Evolutionary conservation across 495 filamentous ascomycete species (phyloP).

Genomic region (Cairneyella variabilis): DNA sequence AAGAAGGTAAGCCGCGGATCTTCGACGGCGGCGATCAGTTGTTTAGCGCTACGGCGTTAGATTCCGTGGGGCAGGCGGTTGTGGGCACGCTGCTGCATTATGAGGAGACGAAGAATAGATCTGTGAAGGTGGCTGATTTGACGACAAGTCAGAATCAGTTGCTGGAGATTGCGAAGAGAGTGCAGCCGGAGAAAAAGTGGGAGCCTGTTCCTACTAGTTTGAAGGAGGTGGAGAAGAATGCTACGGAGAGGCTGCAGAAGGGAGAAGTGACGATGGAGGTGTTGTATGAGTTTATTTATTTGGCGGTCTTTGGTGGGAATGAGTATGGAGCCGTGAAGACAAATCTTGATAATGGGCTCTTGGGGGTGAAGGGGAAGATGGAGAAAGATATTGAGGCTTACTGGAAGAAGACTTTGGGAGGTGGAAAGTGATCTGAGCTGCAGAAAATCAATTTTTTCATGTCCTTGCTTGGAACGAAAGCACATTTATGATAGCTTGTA

Average conservation of each 20-base stretch:
- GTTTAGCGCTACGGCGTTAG: slow-evolving; percentile 41
- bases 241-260: slow-evolving; percentile 24
- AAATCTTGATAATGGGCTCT: slow-evolving; percentile 33
- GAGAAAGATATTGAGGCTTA: slow-evolving; percentile 27
- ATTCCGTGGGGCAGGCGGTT: slow-evolving; percentile 37
- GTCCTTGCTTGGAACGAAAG: too few species aligned
- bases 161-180: slow-evolving; percentile 34
- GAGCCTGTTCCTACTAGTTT: slow-evolving; percentile 19
- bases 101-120: slow-evolving; percentile 46
- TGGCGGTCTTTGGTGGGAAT: slow-evolving; percentile 35
- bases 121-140: slow-evolving; percentile 38
- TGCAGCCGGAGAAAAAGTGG: slow-evolving; percentile 34
- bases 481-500: too few species aligned
- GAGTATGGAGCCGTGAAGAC: slow-evolving; percentile 34
- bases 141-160: slow-evolving; percentile 42
- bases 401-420: slow-evolving; percentile 11
- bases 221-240: slow-evolving; percentile 29
- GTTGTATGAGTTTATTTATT: slow-evolving; percentile 27
- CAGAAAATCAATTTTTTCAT: too few species aligned
- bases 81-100: slow-evolving; percentile 39
- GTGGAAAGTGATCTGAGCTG: slow-evolving; percentile 10
- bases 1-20: slow-evolving; percentile 31
- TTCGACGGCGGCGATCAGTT: slow-evolving; percentile 42
- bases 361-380: slow-evolving; percentile 34
- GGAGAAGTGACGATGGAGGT: slow-evolving; percentile 27